Conservation (phyloP, 805 yeast species). For the Nakazawaea wyomingensis region DNA sequence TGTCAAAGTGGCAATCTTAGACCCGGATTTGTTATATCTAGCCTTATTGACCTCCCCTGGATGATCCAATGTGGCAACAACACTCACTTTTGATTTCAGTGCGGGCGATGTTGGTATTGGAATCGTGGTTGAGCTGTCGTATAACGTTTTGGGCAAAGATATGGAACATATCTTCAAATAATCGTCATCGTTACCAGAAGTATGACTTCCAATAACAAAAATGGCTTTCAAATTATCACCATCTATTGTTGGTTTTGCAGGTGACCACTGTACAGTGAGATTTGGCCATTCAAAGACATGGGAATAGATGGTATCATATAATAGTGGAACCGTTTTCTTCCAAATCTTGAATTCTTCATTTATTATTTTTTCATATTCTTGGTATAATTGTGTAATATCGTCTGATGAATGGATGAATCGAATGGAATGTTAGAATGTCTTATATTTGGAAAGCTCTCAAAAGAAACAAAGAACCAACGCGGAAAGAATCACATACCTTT, state of each 20-base stretch:
- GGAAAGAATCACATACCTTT: background rate
- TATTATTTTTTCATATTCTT: conserved; percentile 52
- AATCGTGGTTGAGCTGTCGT: conserved; percentile 18
- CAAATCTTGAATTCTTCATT: conserved; percentile 79
- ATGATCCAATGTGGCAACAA: conserved; percentile 50
- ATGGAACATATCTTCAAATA: conserved; percentile 40
- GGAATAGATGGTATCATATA: conserved; percentile 71
- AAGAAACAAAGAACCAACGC: too few relatives aligned
- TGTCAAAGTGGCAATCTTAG: conserved; percentile 50
- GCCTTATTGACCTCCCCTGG: conserved; percentile 64
- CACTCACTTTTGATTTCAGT: conserved; percentile 35
- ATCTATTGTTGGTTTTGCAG: conserved; percentile 27
- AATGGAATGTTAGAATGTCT: background rate
- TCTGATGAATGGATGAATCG: conserved; percentile 1
- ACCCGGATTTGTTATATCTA: conserved; percentile 44
- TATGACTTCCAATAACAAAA: conserved; percentile 46
- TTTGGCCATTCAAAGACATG: conserved; percentile 68
- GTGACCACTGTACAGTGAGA: conserved; percentile 64
- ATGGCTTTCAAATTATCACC: conserved; percentile 27
- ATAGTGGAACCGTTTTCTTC: conserved; percentile 79
- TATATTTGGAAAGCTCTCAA: too few relatives aligned
- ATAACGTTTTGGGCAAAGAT: conserved; percentile 44
- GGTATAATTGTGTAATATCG: conserved; percentile 31
- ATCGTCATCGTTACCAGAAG: conserved; percentile 35
- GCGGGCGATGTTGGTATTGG: conserved; percentile 26